Conservation (phyloP, 345 rosid genomes). For the Camelina laxa region DNA sequence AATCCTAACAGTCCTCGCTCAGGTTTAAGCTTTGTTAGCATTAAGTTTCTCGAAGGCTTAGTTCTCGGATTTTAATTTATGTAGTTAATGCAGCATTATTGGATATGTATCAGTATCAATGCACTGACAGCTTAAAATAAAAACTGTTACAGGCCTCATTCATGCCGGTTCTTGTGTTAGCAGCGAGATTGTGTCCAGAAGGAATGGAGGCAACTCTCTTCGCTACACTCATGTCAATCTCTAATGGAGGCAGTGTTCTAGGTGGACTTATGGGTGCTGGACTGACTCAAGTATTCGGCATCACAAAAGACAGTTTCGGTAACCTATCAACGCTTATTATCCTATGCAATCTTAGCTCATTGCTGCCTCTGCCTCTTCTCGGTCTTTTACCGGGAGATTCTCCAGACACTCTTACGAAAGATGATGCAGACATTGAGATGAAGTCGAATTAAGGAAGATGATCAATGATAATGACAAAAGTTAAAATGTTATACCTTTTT, state of each 20-base stretch:
- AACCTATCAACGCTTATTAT: constrained; percentile 67
- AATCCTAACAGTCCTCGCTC: constrained; percentile 86
- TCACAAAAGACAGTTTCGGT: constrained; percentile 79
- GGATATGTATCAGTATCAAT: not conserved
- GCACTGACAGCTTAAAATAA: not conserved
- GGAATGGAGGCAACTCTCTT: constrained; percentile 99
- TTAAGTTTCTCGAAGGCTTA: constrained; percentile 12
- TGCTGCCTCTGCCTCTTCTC: constrained; percentile 89
- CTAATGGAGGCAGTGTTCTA: constrained; percentile 87
- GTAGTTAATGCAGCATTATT: not conserved
- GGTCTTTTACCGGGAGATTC: constrained; percentile 72
- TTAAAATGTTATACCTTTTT: constrained; percentile 11
- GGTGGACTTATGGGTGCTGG: constrained; percentile 94
- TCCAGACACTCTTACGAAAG: constrained; percentile 50
- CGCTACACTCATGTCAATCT: constrained; percentile 94
- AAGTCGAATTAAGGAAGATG: constrained; percentile 62
- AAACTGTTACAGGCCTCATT: constrained; percentile 72
- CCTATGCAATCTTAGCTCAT: constrained; percentile 95
- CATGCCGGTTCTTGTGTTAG: constrained; percentile 95
- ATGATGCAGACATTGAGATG: constrained; percentile 69
- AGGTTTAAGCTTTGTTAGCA: constrained; percentile 48
- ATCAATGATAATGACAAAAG: not conserved
- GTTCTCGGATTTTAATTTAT: not conserved
- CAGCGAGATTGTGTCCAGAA: constrained; percentile 91
- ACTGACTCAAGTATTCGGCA: constrained; percentile 77